Evolutionary conservation across 306 rosid species (phyloP).

Genomic region (Corylus americana): DNA sequence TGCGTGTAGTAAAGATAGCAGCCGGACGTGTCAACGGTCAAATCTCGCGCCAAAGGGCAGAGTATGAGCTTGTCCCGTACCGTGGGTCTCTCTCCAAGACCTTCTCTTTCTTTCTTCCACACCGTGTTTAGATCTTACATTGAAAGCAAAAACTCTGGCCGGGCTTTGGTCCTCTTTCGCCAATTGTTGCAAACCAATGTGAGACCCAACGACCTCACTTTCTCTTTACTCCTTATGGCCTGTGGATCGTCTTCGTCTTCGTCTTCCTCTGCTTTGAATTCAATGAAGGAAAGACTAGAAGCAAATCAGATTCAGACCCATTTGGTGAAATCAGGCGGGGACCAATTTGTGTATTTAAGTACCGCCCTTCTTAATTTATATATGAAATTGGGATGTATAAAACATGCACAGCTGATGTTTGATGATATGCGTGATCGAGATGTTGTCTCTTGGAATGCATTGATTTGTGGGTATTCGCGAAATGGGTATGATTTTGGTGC

Average conservation of each 20-base stretch:
- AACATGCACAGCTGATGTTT: constrained; percentile 54
- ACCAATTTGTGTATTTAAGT: constrained; percentile 48
- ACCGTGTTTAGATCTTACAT: constrained; percentile 37
- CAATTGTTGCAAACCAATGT: constrained; percentile 35
- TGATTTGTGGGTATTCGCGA: constrained; percentile 65
- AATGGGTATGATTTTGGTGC: constrained; percentile 40
- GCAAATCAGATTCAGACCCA: constrained; percentile 60
- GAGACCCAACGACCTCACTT: constrained; percentile 49
- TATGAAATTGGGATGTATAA: constrained; percentile 52
- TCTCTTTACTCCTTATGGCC: constrained; percentile 64
- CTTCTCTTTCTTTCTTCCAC: constrained; percentile 44
- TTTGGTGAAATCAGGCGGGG: constrained; percentile 42
- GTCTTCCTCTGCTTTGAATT: constrained; percentile 17
- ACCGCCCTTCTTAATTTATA: constrained; percentile 58
- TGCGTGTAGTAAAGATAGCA: neutral
- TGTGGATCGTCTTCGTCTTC: constrained; percentile 38
- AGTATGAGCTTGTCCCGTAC: constrained; percentile 45
- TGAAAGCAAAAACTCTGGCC: constrained; percentile 25
- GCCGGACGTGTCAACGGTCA: neutral
- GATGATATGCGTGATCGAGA: constrained; percentile 66
- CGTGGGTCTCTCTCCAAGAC: constrained; percentile 29
- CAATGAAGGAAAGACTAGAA: constrained; percentile 27
- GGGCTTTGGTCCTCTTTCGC: constrained; percentile 42
- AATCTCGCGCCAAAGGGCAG: constrained; percentile 20
- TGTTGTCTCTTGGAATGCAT: constrained; percentile 70